A percentile compares a stretch with the other conserved stretches of the same genome.
Conservation (phyloP, 257 asterid genomes). For the Coffea eugenioides region DNA sequence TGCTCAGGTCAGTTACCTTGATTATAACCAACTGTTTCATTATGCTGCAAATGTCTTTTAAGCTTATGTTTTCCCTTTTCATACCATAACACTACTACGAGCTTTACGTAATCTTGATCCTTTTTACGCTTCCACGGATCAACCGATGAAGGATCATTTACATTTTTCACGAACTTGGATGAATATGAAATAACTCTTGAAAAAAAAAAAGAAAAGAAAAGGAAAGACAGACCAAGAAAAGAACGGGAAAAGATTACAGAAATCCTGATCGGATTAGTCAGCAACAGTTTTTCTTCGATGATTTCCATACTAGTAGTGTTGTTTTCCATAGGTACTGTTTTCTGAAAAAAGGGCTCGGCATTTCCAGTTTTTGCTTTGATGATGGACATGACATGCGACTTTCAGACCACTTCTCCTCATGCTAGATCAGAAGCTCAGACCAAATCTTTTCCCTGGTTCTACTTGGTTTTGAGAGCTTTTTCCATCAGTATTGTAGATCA, state of each 20-base stretch:
- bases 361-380: background rate
- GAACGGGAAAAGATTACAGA: background rate
- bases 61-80: background rate
- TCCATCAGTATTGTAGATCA: background rate
- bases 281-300: background rate
- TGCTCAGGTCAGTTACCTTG: conserved; percentile 4
- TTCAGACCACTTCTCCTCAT: background rate
- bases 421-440: background rate
- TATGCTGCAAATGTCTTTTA: background rate
- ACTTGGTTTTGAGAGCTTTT: background rate
- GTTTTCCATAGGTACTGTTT: background rate
- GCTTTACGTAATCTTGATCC: background rate
- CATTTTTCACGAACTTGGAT: background rate
- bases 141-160: background rate
- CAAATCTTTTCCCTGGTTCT: too few species aligned
- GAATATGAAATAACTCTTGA: background rate
- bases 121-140: background rate
- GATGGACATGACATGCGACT: background rate
- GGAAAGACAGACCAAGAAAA: background rate
- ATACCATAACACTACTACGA: too few species aligned
- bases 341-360: background rate
- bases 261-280: background rate
- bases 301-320: background rate
- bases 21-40: background rate
- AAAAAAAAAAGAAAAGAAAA: background rate